A percentile compares a stretch with the other conserved stretches of the same genome.
Conservation (phyloP, 2,329 filamentous ascomycete genomes). For the Diaporthe sp. region DNA sequence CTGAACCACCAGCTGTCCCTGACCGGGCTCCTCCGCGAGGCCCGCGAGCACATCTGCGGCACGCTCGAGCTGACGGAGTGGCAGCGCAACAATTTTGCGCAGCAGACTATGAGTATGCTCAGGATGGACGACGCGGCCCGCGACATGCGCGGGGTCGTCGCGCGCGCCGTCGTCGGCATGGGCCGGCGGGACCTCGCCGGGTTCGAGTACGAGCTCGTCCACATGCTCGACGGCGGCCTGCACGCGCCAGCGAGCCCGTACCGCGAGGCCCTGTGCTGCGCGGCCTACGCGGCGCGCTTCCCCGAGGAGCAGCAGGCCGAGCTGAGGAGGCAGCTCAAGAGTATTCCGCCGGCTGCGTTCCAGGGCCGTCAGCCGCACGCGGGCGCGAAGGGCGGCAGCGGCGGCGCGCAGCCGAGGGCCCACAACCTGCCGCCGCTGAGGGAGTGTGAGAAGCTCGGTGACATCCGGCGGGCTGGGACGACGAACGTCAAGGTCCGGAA, state of each 20-base stretch:
- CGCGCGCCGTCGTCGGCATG: constrained; percentile 10
- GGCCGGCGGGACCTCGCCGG: background rate
- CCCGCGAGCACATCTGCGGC: constrained; percentile 15
- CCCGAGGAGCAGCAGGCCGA: constrained; percentile 16
- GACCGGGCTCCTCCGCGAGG: constrained; percentile 2
- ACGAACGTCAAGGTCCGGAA: background rate
- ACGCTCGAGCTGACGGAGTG: background rate
- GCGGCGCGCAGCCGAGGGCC: background rate
- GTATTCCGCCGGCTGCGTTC: background rate
- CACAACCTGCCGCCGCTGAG: constrained; percentile 7
- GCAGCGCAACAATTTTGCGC: background rate
- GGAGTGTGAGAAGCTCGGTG: constrained; percentile 2
- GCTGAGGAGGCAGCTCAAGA: constrained; percentile 20
- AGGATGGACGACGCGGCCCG: background rate
- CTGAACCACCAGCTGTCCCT: constrained; percentile 19
- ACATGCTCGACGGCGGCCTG: constrained; percentile 1
- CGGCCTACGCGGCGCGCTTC: constrained; percentile 1
- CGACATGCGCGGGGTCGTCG: constrained; percentile 1
- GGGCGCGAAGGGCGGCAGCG: background rate
- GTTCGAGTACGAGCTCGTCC: background rate
- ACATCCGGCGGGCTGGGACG: background rate
- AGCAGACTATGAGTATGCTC: background rate
- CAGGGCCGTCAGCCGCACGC: background rate
- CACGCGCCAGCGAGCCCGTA: background rate
- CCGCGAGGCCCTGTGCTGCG: constrained; percentile 17